These are phyloP conservation scores for Pneumocystis canis DNA, from an alignment of 1,139 yeast genomes.

Conservation along the genomic window DNA sequence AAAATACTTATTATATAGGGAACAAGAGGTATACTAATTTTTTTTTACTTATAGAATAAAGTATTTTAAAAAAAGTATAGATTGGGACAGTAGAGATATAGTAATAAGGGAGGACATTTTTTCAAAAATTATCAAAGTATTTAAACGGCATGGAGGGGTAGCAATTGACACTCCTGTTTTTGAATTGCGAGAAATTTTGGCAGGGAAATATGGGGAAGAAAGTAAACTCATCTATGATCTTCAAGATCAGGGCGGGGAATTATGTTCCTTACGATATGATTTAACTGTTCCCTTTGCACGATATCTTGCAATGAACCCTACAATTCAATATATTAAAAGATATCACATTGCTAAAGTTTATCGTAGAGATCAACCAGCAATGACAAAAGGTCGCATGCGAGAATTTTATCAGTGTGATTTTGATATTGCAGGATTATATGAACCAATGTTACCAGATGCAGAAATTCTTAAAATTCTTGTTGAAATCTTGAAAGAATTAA, in stretches of 20 bases:
- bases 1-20: background rate
- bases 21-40: background rate
- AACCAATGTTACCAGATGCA: conserved; percentile 89
- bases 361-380: conserved; percentile 97
- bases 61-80: conserved; percentile 25
- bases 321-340: conserved; percentile 68
- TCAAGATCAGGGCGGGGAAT: conserved; percentile 97
- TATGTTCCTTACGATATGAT: conserved; percentile 87
- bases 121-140: conserved; percentile 50
- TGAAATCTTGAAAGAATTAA: conserved; percentile 71
- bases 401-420: conserved; percentile 97
- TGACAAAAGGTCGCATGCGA: conserved; percentile 99
- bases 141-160: conserved; percentile 93
- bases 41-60: background rate
- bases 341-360: conserved; percentile 95
- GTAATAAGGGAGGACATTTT: conserved; percentile 80
- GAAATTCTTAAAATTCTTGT: conserved; percentile 68
- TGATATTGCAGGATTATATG: conserved; percentile 86
- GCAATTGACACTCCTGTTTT: conserved; percentile 97
- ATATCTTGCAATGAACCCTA: conserved; percentile 83
- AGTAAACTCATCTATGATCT: conserved; percentile 86
- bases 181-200: conserved; percentile 81
- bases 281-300: conserved; percentile 96
- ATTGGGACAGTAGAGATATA: conserved; percentile 98
- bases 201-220: conserved; percentile 97